A percentile compares a stretch with the other conserved stretches of the same genome.
These are phyloP conservation scores for Danielia reshetovae DNA, from an alignment of 805 yeast genomes.

Conservation along the genomic window DNA sequence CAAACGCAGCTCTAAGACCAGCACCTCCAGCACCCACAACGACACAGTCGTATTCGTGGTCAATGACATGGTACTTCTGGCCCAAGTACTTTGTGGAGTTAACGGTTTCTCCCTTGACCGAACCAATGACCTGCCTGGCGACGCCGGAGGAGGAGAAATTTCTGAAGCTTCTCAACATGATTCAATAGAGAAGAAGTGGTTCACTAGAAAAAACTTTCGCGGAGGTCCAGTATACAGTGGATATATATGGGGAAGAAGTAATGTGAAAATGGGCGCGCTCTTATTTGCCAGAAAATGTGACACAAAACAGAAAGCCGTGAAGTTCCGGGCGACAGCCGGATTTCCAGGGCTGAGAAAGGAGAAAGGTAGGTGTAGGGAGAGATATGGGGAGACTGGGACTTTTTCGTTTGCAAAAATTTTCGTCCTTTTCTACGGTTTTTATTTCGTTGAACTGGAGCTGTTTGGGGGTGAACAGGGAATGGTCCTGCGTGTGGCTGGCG, in stretches of 20 bases:
- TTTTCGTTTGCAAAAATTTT: too few relatives aligned
- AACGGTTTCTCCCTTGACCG: conserved; percentile 35
- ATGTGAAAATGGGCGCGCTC: conserved; percentile 15
- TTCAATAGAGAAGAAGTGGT: not conserved
- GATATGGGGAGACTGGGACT: too few relatives aligned
- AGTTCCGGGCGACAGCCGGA: conserved; percentile 9
- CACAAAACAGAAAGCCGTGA: conserved; percentile 5
- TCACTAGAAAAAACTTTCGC: conserved; percentile 1
- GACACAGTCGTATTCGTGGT: conserved; percentile 96
- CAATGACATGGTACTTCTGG: conserved; percentile 84
- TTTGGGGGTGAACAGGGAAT: too few relatives aligned
- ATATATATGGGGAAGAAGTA: conserved; percentile 17
- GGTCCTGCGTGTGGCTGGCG: too few relatives aligned
- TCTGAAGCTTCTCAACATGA: conserved; percentile 20
- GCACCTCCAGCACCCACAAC: conserved; percentile 99
- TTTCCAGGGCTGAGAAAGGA: too few relatives aligned
- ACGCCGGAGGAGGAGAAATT: conserved; percentile 27
- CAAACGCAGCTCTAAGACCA: conserved; percentile 97
- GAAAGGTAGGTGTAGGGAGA: too few relatives aligned
- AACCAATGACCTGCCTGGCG: conserved; percentile 34
- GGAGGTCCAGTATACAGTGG: not conserved
- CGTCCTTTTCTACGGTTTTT: too few relatives aligned
- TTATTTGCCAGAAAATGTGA: conserved; percentile 14
- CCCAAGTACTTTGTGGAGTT: conserved; percentile 42
- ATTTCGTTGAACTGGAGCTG: too few relatives aligned